Conservation (phyloP, 176 grass and related monocot species). For the Rhipidocladum racemiflorum region DNA sequence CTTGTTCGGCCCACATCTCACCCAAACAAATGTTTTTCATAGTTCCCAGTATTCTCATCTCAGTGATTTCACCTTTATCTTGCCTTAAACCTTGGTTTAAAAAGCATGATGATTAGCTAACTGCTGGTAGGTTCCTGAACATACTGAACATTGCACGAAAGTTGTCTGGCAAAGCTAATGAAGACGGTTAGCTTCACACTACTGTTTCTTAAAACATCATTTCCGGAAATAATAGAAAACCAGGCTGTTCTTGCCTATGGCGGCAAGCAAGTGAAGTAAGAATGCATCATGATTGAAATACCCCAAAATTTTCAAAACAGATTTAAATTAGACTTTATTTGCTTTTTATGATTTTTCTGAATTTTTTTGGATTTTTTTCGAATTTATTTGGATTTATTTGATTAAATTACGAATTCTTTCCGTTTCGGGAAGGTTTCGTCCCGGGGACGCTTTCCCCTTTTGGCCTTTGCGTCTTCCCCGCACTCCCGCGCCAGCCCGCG, state of each 20-base stretch:
- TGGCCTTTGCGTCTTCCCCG: no score
- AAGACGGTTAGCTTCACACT: neutral
- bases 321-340: no score
- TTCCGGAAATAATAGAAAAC: neutral
- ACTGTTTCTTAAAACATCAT: neutral
- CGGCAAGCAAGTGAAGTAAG: neutral
- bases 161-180: neutral
- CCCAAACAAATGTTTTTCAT: neutral
- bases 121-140: neutral
- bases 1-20: conserved; percentile 24
- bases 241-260: neutral
- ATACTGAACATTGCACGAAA: neutral
- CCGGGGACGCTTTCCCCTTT: no score
- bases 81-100: neutral
- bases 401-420: no score
- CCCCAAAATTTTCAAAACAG: no score
- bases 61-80: neutral
- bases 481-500: no score
- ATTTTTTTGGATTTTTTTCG: no score
- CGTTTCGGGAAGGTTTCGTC: no score
- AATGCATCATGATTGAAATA: no score
- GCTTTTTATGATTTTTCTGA: no score
- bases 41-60: neutral
- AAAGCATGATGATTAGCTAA: neutral
- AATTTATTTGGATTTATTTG: no score